Percentiles rank a stretch among this genome's conserved stretches.
Conservation (phyloP, 2,329 filamentous ascomycete genomes). For the Fusarium nematophilum region DNA sequence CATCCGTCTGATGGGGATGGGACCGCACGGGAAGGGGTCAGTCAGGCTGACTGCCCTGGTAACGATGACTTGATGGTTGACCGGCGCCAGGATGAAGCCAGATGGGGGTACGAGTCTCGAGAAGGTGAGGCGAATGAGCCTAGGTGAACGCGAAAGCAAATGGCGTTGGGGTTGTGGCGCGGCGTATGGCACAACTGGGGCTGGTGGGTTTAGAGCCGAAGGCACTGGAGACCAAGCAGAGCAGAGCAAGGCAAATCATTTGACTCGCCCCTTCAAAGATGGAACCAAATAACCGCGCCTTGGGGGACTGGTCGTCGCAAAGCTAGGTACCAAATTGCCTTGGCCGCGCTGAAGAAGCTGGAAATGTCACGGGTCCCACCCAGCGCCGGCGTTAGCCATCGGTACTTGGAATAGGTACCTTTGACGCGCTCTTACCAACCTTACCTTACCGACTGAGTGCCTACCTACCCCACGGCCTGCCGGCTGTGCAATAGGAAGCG, state of each 20-base stretch:
- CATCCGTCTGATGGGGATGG: conserved; percentile 14
- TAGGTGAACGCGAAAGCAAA: too few species aligned
- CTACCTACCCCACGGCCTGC: conserved; percentile 38
- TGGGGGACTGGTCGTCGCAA: conserved; percentile 27
- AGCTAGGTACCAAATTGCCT: conserved; percentile 9
- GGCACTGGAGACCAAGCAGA: conserved; percentile 17
- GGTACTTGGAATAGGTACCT: conserved; percentile 21
- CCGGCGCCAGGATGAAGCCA: conserved; percentile 34
- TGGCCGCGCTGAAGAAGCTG: not conserved
- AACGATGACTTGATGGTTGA: conserved; percentile 18
- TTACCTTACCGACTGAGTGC: too few species aligned
- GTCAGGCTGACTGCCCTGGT: conserved; percentile 10
- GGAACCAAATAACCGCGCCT: conserved; percentile 19
- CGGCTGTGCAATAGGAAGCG: conserved; percentile 42
- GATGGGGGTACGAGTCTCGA: conserved; percentile 22
- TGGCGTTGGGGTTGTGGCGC: conserved; percentile 25
- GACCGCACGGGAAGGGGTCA: too few species aligned
- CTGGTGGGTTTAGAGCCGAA: too few species aligned
- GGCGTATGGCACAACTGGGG: conserved; percentile 17
- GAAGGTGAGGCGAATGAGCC: conserved; percentile 30
- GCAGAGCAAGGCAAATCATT: conserved; percentile 9
- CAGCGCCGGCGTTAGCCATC: conserved; percentile 18
- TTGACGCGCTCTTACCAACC: conserved; percentile 34
- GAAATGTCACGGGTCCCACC: not conserved
- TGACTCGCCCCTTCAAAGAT: conserved; percentile 14